Evolutionary conservation across 2,329 filamentous ascomycete genomes (phyloP).

Genomic region (Cladorrhinum sp.): DNA sequence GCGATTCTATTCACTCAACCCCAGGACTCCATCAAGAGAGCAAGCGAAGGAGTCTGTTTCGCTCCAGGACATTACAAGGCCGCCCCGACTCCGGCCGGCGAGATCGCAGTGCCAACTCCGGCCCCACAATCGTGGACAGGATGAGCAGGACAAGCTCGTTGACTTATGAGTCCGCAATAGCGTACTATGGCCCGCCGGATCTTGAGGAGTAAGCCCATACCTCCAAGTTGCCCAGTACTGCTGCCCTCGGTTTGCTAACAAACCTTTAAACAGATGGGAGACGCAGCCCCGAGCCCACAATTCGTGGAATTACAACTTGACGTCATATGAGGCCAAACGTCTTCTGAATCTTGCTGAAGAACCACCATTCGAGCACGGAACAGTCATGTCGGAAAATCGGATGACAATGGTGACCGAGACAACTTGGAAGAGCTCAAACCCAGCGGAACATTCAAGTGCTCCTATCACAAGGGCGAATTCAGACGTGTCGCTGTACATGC

Average conservation of each 20-base stretch:
- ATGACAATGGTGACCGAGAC: constrained; percentile 33
- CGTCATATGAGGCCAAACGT: constrained; percentile 45
- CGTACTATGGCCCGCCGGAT: constrained; percentile 28
- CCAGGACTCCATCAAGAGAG: constrained; percentile 26
- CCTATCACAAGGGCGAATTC: constrained; percentile 43
- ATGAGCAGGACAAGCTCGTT: constrained; percentile 34
- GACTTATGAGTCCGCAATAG: constrained; percentile 31
- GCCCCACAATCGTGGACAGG: constrained; percentile 25
- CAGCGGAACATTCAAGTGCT: constrained; percentile 28
- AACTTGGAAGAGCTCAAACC: constrained; percentile 39
- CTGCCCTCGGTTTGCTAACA: constrained; percentile 13
- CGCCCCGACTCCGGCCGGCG: constrained; percentile 25
- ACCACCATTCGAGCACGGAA: constrained; percentile 32
- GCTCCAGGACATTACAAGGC: constrained; percentile 36
- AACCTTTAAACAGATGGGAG: constrained; percentile 31
- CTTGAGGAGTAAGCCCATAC: constrained; percentile 30
- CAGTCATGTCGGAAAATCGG: constrained; percentile 36
- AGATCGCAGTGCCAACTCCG: constrained; percentile 33
- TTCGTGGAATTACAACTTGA: constrained; percentile 43
- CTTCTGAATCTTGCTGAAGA: constrained; percentile 41
- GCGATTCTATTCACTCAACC: constrained; percentile 19
- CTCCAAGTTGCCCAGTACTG: neutral
- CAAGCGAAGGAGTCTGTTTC: constrained; percentile 34
- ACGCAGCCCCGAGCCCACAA: constrained; percentile 32
- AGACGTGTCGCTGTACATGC: constrained; percentile 47